Base-by-base conservation (phyloP, 2,329 filamentous ascomycete species). In the Aspergillus texensis region DNA sequence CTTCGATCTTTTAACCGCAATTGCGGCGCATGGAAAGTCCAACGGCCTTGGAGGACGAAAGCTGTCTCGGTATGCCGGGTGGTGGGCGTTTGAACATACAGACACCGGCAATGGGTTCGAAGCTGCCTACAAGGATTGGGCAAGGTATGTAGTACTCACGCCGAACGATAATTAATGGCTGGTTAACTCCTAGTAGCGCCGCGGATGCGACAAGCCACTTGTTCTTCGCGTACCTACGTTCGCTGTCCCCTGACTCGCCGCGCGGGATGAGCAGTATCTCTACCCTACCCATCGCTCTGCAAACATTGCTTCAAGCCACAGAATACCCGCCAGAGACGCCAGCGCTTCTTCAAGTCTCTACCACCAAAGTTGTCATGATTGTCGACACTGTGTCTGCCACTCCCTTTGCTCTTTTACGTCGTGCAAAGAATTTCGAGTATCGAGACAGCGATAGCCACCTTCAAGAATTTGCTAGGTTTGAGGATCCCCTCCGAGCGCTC, bases 171-270 rank as follows among this genome's bases (percentile, higher is more conserved):
- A 24, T 4, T 16, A n/a, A 19, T 26, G 1, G 30, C 61, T 71
- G 59, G 72, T 79, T 80, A 65, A 81, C 71, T 57, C 58, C 28
- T 67, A 32, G 14, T 72, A 96, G 92, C 73, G 94, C 94, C 65
- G 95, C 95, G 63, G 93, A 98, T 83, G 95, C 95, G 60, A 93
- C 94, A 24, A 97, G 94, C 73, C 95, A 99, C 81, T 83, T 99
- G 60, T 99, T 99, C 84, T 99, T 99, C 75, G 95, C 95, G 61
- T 99, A 98, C 76, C 87, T 99, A 55, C 88, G 95, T 71, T 97
- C 94, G 0, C 82, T 97, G 54, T 89, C 93, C 1, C 94, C 95
- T n/a, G 90, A 94, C 66, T 86, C 84, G 16, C 75, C 85, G 39
- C 85, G 89, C 66, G 86, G 88, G 34, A 82, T 90, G 58, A 91